Evolutionary conservation across 345 rosid genomes (phyloP), one percentile per base, ranked within the genome.

Genomic region (Citrus hindsii): DNA sequence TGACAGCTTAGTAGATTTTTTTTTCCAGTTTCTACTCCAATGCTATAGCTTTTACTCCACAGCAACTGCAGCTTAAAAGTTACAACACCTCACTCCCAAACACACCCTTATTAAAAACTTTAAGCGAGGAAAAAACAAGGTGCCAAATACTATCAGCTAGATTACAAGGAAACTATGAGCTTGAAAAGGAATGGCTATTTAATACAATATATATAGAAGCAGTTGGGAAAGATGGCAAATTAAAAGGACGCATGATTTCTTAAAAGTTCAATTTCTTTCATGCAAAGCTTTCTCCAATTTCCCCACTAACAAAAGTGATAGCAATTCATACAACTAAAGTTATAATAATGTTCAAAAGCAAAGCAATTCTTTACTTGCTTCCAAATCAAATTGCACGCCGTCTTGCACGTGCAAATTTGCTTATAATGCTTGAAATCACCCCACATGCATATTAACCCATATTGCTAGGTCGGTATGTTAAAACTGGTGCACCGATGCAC

Each of bases 221-320:
- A 42, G 48, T 78, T 5, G 79, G 76, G 60, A 46, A 72, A 22
- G 69, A 78, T 63, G 25, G 73, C 53, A 27, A 73, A 65, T 35
- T 21, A 66, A 42, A 37, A 84, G 74, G 68, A 25, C 24, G 55
- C 24, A 2, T 62, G 62, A 30, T 25, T 55, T 69, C 19, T 37
- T 46, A 71, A 84, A 85, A 86, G 82, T 64, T 83, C 80, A 59
- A 63, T 83, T 84, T 83, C 87, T 86, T 85, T 85, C 83, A 63
- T 69, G 78, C 74, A 37, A 81, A 85, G 89, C 87, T 82, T 82
- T 79, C 88, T 65, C 78, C 55, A 35, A 33, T 69, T 48, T 70
- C 79, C 71, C 83, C 82, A 66, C 77, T 76, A 71, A 51, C 27
- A 42, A 75, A 75, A 33, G 53, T 10, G 21, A 35, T 35, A 40